Percentiles rank a stretch among this genome's conserved stretches.
Evolutionary conservation across 139 green algal genomes (phyloP).

Genomic region (Micromonas commoda): DNA sequence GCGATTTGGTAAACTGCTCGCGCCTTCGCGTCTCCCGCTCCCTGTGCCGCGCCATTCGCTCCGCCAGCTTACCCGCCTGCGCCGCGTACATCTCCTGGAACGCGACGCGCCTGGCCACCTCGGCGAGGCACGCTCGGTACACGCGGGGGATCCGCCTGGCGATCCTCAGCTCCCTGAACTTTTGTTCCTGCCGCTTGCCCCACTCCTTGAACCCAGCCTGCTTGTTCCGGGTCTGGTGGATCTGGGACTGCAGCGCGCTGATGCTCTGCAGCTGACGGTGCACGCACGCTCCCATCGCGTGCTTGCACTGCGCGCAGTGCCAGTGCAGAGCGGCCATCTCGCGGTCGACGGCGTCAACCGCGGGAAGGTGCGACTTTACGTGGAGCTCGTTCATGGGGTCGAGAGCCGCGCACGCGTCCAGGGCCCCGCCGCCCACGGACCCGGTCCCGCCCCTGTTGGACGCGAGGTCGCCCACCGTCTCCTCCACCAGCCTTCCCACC

Average conservation of each 20-base stretch:
- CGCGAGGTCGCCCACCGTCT: constrained; percentile 49
- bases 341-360: constrained; percentile 39
- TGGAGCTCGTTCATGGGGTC: constrained; percentile 75
- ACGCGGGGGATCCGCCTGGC: constrained; percentile 55
- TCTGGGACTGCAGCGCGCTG: constrained; percentile 67
- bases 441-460: neutral
- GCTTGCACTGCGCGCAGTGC: constrained; percentile 54
- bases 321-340: constrained; percentile 39
- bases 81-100: constrained; percentile 50
- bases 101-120: constrained; percentile 62
- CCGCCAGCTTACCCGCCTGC: constrained; percentile 62
- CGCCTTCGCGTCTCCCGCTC: constrained; percentile 59
- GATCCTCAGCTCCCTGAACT: constrained; percentile 60
- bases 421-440: constrained; percentile 12
- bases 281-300: constrained; percentile 64
- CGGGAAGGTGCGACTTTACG: constrained; percentile 51
- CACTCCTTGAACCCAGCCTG: constrained; percentile 62
- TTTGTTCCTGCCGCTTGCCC: constrained; percentile 45
- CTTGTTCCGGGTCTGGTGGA: constrained; percentile 71
- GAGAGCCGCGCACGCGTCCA: constrained; percentile 63
- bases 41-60: constrained; percentile 59
- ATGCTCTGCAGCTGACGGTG: constrained; percentile 68
- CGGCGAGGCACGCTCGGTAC: constrained; percentile 72
- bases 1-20: constrained; percentile 49
- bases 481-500: constrained; percentile 57